Base-by-base conservation (phyloP, 176 grass and related monocot species). In the Triticum timopheevii region DNA sequence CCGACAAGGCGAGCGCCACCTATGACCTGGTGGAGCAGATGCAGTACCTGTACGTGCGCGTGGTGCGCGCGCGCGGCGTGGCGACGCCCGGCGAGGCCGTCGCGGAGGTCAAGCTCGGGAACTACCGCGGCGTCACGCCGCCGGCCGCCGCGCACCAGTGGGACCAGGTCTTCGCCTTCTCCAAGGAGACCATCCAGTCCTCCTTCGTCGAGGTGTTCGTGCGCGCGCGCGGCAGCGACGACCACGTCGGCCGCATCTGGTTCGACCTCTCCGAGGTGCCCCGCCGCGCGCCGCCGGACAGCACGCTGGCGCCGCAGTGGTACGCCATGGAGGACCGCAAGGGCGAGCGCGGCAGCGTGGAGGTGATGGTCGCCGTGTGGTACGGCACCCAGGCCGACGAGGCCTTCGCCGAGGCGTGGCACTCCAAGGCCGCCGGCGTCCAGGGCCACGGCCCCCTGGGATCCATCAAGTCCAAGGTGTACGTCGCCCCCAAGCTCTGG, bases 11-110 rank as follows among this genome's bases (percentile, higher is more conserved):
- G 0, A 95, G 89, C 87, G 85, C 93, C 2, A 95, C 95, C 19
- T 98, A 98, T 49, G 95, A 98, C 69, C 74, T 98, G 83, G 93
- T 98, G 8, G 95, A 98, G 85, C 93, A 95, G 88, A 91, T 98
- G 89, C 89, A 95, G 67, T 98, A 98, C 82, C 87, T 98, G 2
- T 98, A 98, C 68, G 93, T 98, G 40, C 93, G 93, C 70, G 93
- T 98, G 11, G 93, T 98, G 64, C 89, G 91, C 84, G 91, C 93
- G 20, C 91, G 93, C 58, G 91, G 94, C 72, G 79, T 86, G 72
- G 65, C 86, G 1, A 27, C 77, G 25, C 50, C 35, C 31, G 80
- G 89, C 45, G 93, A 93, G 68, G 85, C 88, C 36, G 91, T 95
- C 36, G 89, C 91, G 13, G 95, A 98, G 85, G 95, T 98, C 23